phyloP scores from a whole-genome alignment of 2,329 filamentous ascomycete species.

The Monilinia vaccinii-corymbosi region DNA sequence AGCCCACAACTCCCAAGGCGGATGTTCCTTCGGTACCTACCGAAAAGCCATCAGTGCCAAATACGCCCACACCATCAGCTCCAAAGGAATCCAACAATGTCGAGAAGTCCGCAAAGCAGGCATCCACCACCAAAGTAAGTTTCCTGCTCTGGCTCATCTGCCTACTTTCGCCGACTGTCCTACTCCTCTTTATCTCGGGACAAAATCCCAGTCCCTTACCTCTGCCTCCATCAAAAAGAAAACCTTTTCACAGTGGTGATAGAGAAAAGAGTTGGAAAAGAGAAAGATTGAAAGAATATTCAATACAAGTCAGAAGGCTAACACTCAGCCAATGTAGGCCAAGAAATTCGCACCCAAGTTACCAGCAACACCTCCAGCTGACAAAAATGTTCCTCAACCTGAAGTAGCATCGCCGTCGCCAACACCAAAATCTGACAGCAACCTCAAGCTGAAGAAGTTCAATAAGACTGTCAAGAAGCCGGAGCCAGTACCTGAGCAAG shows the following conservation, averaged over 20 bases:
- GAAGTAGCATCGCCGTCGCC: constrained; percentile 9
- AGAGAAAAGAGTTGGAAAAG: not conserved
- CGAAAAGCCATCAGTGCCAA: not conserved
- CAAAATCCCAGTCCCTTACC: not conserved
- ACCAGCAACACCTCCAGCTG: constrained; percentile 11
- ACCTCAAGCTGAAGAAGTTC: constrained; percentile 3
- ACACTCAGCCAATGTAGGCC: constrained; percentile 11
- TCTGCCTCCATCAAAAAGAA: not conserved
- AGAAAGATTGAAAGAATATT: constrained; percentile 7
- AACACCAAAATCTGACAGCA: not conserved
- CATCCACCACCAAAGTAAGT: constrained; percentile 10
- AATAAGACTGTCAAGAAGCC: constrained; percentile 38
- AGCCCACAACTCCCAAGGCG: not conserved
- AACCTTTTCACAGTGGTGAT: not conserved
- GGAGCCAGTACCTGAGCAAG: constrained; percentile 28
- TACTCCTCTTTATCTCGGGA: constrained; percentile 3
- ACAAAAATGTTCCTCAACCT: constrained; percentile 1
- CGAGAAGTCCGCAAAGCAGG: constrained; percentile 7
- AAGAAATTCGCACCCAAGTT: constrained; percentile 10
- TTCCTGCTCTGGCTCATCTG: constrained; percentile 8
- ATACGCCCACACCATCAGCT: not conserved
- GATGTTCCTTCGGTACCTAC: not conserved
- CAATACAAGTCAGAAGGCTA: constrained; percentile 8
- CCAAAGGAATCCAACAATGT: constrained; percentile 5
- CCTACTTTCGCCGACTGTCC: constrained; percentile 7